These are phyloP conservation scores for Dendrobium officinale DNA, from an alignment of 106 monocot species.

Conservation along the genomic window DNA sequence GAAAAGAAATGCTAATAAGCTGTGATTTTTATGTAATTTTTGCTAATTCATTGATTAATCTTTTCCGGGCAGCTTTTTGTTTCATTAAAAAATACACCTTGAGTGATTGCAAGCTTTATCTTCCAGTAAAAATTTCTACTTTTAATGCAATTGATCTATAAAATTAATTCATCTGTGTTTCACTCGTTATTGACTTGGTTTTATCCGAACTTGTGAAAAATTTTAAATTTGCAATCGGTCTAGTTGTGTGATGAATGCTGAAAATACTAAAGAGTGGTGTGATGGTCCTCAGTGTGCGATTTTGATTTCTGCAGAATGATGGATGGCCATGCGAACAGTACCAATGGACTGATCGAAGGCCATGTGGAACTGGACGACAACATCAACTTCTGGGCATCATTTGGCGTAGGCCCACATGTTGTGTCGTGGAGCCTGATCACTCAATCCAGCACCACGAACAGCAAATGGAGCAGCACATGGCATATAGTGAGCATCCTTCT, in stretches of 20 bases:
- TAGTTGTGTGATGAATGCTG: not conserved
- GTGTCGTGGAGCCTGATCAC: slow-evolving; percentile 25
- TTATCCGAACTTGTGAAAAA: too few relatives aligned
- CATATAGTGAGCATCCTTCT: slow-evolving; percentile 26
- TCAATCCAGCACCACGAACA: slow-evolving; percentile 17
- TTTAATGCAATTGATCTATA: not conserved
- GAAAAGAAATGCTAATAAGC: too few relatives aligned
- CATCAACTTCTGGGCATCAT: slow-evolving; percentile 62
- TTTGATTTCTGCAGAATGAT: slow-evolving; percentile 18
- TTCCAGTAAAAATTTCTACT: not conserved
- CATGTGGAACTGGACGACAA: slow-evolving; percentile 53
- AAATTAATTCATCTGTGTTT: not conserved
- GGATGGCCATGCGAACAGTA: slow-evolving; percentile 28
- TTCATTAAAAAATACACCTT: not conserved
- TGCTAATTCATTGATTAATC: not conserved
- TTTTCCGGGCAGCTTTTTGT: not conserved
- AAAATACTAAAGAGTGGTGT: not conserved
- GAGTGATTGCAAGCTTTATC: slow-evolving; percentile 5
- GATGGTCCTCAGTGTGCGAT: not conserved
- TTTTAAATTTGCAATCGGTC: not conserved
- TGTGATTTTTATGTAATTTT: not conserved
- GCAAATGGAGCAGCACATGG: slow-evolving; percentile 25
- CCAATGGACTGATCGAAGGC: slow-evolving; percentile 37
- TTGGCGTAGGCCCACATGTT: slow-evolving; percentile 59
- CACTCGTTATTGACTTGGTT: not conserved